A percentile compares a stretch with the other conserved stretches of the same genome.
Conservation (phyloP, 305 asterid genomes). For the Fraxinus albicans region DNA sequence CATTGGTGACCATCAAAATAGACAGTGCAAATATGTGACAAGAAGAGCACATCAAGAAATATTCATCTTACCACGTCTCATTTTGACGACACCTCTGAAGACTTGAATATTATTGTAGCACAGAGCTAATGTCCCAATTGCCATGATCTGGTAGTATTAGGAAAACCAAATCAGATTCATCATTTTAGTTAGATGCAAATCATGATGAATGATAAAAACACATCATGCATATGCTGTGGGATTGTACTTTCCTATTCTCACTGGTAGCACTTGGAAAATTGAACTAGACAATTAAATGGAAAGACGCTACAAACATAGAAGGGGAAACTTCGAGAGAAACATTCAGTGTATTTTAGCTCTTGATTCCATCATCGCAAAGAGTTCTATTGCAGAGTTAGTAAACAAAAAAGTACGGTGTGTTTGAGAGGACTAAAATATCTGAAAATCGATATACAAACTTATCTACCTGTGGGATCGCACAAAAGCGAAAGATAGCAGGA, state of each 20-base stretch:
- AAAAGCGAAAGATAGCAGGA: slow-evolving; percentile 87
- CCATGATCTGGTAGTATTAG: slow-evolving; percentile 18
- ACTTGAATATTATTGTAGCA: neutral
- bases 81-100: slow-evolving; percentile 42
- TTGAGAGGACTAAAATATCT: neutral
- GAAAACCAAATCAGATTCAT: neutral
- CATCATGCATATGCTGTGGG: neutral
- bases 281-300: neutral
- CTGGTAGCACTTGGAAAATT: neutral
- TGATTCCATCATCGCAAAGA: neutral
- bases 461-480: slow-evolving; percentile 52
- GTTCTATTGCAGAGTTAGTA: neutral
- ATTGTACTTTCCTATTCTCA: neutral
- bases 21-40: neutral
- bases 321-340: neutral
- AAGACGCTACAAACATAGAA: neutral
- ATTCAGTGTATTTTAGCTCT: neutral
- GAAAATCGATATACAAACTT: neutral
- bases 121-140: neutral
- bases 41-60: neutral
- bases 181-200: neutral
- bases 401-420: neutral
- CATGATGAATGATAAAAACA: neutral
- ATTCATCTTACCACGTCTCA: slow-evolving; percentile 48
- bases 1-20: slow-evolving; percentile 4